Conservation (phyloP, 495 filamentous ascomycete genomes). For the Talaromyces adpressus region DNA sequence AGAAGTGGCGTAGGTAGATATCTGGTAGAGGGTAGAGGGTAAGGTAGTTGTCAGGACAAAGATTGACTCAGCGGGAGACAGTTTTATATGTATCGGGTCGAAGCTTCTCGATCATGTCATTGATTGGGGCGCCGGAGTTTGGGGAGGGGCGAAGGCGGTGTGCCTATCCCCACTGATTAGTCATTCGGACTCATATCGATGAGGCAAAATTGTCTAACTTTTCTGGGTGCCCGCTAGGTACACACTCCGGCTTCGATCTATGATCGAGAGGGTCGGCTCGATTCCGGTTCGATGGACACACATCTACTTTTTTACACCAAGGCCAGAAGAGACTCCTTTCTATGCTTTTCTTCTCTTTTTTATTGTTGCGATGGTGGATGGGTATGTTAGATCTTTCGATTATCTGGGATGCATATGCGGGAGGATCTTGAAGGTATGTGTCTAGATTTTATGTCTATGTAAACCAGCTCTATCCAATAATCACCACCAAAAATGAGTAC, state of each 20-base stretch:
- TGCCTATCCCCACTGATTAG: not conserved
- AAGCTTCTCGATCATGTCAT: conserved; percentile 7
- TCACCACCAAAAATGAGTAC: not conserved
- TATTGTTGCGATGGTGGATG: too few species aligned
- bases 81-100: conserved; percentile 2
- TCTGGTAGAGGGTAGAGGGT: too few species aligned
- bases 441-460: not conserved
- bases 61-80: conserved; percentile 1
- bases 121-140: not conserved
- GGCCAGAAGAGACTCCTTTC: too few species aligned
- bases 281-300: too few species aligned
- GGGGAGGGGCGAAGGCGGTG: conserved; percentile 8
- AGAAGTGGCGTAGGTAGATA: not conserved
- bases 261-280: too few species aligned
- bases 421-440: not conserved
- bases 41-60: not conserved
- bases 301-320: too few species aligned
- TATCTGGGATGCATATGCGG: too few species aligned
- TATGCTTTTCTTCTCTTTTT: too few species aligned
- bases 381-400: too few species aligned
- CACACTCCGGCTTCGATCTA: too few species aligned
- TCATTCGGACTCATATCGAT: too few species aligned
- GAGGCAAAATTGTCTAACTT: not conserved
- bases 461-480: not conserved
- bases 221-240: not conserved